Conservation (phyloP, 768 basidiomycete species). For the Hydnum rufescens region DNA sequence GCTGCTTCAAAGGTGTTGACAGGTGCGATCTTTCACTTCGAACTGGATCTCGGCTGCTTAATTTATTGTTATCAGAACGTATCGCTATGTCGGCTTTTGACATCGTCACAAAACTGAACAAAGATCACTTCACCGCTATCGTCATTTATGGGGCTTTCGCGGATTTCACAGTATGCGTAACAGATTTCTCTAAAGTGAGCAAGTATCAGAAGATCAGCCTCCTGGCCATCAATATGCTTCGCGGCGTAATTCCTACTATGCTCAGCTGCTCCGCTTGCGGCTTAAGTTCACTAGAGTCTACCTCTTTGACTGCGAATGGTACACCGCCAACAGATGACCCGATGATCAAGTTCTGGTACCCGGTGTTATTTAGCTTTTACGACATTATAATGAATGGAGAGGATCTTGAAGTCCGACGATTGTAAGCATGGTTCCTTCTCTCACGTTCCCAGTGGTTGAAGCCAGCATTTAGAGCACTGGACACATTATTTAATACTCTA, state of each 20-base stretch:
- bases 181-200: slow-evolving; percentile 98
- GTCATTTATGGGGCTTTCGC: slow-evolving; percentile 89
- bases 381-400: slow-evolving; percentile 99
- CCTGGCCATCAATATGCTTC: slow-evolving; percentile 90
- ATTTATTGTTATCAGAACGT: slow-evolving; percentile 34
- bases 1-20: slow-evolving; percentile 86
- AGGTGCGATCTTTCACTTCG: slow-evolving; percentile 25
- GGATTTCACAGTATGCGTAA: slow-evolving; percentile 90
- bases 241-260: slow-evolving; percentile 85
- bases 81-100: slow-evolving; percentile 90
- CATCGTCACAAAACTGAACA: slow-evolving; percentile 79
- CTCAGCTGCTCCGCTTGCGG: slow-evolving; percentile 55
- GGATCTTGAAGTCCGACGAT: slow-evolving; percentile 85
- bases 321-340: slow-evolving; percentile 41
- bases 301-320: too few relatives aligned
- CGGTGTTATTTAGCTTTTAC: slow-evolving; percentile 91
- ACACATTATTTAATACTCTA: slow-evolving; percentile 84
- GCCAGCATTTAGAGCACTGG: slow-evolving; percentile 50
- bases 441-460: not conserved
- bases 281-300: slow-evolving; percentile 14
- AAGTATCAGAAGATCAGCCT: slow-evolving; percentile 98
- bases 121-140: slow-evolving; percentile 76
- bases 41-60: not conserved
- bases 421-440: slow-evolving; percentile 37
- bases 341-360: slow-evolving; percentile 96